Evolutionary conservation across 2,329 filamentous ascomycete genomes (phyloP), one percentile per base, ranked within the genome.

Genomic region (Fusarium mundagurra): DNA sequence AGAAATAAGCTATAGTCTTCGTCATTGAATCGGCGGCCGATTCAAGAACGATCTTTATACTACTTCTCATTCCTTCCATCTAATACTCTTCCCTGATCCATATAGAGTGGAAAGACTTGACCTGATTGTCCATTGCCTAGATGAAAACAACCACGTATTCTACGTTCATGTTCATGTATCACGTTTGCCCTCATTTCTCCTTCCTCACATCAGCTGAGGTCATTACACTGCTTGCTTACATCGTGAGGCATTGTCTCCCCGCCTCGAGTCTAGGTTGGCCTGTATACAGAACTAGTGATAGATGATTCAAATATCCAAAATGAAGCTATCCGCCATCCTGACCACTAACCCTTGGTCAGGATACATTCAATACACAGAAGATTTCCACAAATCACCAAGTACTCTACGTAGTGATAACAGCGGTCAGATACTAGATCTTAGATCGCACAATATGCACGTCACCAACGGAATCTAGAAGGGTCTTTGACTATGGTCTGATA

Each of bases 41-140:
- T 33, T 51, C 11, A 4, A 9, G 8, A 24, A 11, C 16, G 48
- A 51, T 16, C 6, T 33, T 33, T 51, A 51, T 51, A 51, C 16
- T 0, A 18, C 27, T 18, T 18, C 10, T 20, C 22, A 7, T 5
- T 3, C 2, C 1, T 34, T 24, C 12, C 20, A 51, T 34, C 22
- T 14, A 24, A 3, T 3, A 10, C 8, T 11, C 6, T 3, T 0
- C 3, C 3, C 20, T 4, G 0, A 12, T 48, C 20, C 3, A 20
- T 9, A 8, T 3, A n/a, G 1, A 12, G 20, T 9, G 20, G 2
- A 5, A 22, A 31, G 4, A 4, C 0, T 0, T 9, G 4, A 9
- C 6, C 5, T 12, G 2, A 12, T n/a, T 48, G 27, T 17, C 27
- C 10, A 2, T 11, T 22, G 0, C 20, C 14, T 17, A 17, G 4